Base-by-base conservation (phyloP, 345 rosid species). In the Euclidium syriacum region DNA sequence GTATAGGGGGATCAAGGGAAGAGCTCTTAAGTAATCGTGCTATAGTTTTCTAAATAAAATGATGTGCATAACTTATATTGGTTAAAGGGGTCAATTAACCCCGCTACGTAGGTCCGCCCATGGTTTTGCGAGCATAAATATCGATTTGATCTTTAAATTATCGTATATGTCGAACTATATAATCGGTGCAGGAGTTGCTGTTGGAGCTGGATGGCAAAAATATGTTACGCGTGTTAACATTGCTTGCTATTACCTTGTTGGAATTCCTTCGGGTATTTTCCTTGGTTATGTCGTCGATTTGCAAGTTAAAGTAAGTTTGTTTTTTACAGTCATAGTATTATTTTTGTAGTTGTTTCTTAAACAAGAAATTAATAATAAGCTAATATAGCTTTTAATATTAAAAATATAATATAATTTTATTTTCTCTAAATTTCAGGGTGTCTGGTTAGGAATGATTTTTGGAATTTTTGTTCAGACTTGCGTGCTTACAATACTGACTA, bases 141-240 rank as follows among this genome's bases (percentile, higher is more conserved):
- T 11, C 1, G 6, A 2, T 17, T 2, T 5, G 27, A 16, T 16
- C 12, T 24, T 26, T 25, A 40, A 17, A 15, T 12, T 2, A 9
- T 0, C 4, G 2, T 10, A 25, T 40, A 39, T 57, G 23, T 41
- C 25, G 51, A 24, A 66, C 29, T 16, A n/a, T 40, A 17, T 9
- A 15, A 51, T 5, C 4, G 44, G 48, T 33, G 50, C 68, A 88
- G 92, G 96, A 56, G 90, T 88, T 24, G 94, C 87, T 14, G 25
- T 86, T 27, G 90, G 94, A 41, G 84, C 85, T 19, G 94, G 94
- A 34, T 80, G 90, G 96, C 94, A 88, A 53, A 75, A 84, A 58
- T 75, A 59, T 2, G 96, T 86, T 7, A 83, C 91, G 0, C 82
- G 76, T 15, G 83, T 84, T 52, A 84, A 88, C 69, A 58, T 88